phyloP scores from a whole-genome alignment of 169 alveolate species.

The Neospora caninum region DNA sequence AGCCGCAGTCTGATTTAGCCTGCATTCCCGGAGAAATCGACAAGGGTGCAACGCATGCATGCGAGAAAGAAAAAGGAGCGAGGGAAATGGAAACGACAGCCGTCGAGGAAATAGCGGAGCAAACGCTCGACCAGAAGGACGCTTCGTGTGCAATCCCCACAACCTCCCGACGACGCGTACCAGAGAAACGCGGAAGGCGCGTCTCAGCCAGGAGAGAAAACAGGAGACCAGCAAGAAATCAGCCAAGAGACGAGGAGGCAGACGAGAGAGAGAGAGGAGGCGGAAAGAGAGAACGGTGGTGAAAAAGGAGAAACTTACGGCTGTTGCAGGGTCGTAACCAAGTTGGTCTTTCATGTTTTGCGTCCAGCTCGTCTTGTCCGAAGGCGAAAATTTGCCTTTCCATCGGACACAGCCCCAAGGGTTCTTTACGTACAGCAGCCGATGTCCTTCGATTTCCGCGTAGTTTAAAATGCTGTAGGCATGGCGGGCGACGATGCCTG shows the following conservation, averaged over 20 bases:
- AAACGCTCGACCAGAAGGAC: no score
- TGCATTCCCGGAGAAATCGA: conserved; percentile 5
- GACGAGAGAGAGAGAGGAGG: neutral
- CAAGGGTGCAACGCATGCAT: no score
- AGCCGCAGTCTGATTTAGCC: conserved; percentile 80
- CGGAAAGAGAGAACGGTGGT: neutral
- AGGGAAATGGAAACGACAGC: no score
- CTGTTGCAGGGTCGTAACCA: conserved; percentile 59
- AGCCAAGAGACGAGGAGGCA: neutral
- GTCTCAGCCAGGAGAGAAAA: no score
- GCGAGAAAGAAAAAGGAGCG: no score
- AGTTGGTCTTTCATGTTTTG: conserved; percentile 69
- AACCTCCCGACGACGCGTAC: no score
- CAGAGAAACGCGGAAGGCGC: neutral
- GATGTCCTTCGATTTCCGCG: conserved; percentile 75
- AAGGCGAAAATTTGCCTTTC: conserved; percentile 85
- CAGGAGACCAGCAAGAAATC: neutral
- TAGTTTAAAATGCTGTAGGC: conserved; percentile 86
- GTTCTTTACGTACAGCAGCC: conserved; percentile 86
- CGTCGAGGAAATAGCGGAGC: no score
- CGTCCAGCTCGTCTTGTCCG: conserved; percentile 77
- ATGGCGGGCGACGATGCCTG: conserved; percentile 86
- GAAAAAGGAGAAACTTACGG: neutral
- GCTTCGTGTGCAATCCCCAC: no score
- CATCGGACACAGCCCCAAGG: conserved; percentile 95